Evolutionary conservation across 1,139 yeast species (phyloP).

Genomic region (Magnusiomyces clavatus): DNA sequence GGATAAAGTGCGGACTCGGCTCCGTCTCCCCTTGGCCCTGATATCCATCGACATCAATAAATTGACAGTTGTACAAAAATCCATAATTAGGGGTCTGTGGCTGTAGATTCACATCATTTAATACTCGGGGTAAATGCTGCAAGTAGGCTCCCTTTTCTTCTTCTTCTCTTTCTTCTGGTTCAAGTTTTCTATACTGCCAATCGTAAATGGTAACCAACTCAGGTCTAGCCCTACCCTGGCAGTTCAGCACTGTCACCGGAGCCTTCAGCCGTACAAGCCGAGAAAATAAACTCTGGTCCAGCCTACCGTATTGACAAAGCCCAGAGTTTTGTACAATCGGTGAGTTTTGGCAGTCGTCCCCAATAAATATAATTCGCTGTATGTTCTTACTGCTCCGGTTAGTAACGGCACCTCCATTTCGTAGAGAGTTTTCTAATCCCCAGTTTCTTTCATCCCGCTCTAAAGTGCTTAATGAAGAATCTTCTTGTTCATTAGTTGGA

Average conservation of each 20-base stretch:
- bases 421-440: too few species aligned
- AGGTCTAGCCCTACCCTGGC: slow-evolving; percentile 26
- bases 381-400: slow-evolving; percentile 9
- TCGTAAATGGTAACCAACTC: slow-evolving; percentile 23
- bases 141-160: not conserved
- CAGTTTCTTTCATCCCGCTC: too few species aligned
- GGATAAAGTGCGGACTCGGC: slow-evolving; percentile 26
- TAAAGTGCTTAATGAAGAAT: too few species aligned
- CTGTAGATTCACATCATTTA: slow-evolving; percentile 10
- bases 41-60: slow-evolving; percentile 33
- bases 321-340: slow-evolving; percentile 22
- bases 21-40: slow-evolving; percentile 29
- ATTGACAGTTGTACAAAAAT: slow-evolving; percentile 33
- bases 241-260: slow-evolving; percentile 20
- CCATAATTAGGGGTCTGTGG: slow-evolving; percentile 36
- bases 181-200: slow-evolving; percentile 20
- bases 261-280: slow-evolving; percentile 26
- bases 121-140: not conserved
- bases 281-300: slow-evolving; percentile 26
- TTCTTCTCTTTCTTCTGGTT: not conserved
- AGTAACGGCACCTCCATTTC: not conserved
- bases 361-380: slow-evolving; percentile 31
- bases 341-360: slow-evolving; percentile 28
- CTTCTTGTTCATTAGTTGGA: too few species aligned
- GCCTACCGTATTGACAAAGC: slow-evolving; percentile 16